A percentile compares a stretch with the other conserved stretches of the same genome.
Evolutionary conservation across 129 eudicot species (phyloP).

Genomic region (Dittrichia graveolens): DNA sequence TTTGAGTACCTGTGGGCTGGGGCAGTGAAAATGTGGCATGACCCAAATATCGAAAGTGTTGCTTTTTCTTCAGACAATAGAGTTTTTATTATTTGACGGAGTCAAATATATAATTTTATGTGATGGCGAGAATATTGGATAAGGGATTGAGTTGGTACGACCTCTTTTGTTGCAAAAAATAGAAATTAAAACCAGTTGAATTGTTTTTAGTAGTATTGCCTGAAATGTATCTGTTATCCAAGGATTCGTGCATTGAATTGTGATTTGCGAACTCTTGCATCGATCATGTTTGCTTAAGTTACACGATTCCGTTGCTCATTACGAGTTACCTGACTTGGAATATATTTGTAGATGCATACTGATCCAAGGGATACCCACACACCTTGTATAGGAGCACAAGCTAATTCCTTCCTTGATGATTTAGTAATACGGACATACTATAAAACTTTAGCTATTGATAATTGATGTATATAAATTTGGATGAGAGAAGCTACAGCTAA

Average conservation of each 20-base stretch:
- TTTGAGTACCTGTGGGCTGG: neutral
- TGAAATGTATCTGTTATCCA: neutral
- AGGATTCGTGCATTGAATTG: neutral
- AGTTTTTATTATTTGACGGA: neutral
- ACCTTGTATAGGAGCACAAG: neutral
- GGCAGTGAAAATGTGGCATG: constrained; percentile 11
- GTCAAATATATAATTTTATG: neutral
- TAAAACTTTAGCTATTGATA: neutral
- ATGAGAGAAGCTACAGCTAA: constrained; percentile 13
- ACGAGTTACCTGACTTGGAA: constrained; percentile 1
- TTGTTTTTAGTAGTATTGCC: neutral
- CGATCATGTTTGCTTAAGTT: constrained; percentile 12
- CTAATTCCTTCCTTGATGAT: constrained; percentile 20
- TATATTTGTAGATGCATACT: neutral
- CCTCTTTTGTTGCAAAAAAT: neutral
- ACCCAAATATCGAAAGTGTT: neutral
- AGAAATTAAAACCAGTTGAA: neutral
- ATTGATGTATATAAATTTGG: neutral
- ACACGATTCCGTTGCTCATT: neutral
- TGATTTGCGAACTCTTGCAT: constrained; percentile 2
- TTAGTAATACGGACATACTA: neutral
- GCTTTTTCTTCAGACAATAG: neutral
- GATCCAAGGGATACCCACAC: neutral
- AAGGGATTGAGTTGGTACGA: neutral
- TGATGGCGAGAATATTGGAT: neutral